Percentiles rank a stretch among this genome's conserved stretches.
Evolutionary conservation across 768 basidiomycete species (phyloP).

Genomic region (Rhodocollybia butyracea): DNA sequence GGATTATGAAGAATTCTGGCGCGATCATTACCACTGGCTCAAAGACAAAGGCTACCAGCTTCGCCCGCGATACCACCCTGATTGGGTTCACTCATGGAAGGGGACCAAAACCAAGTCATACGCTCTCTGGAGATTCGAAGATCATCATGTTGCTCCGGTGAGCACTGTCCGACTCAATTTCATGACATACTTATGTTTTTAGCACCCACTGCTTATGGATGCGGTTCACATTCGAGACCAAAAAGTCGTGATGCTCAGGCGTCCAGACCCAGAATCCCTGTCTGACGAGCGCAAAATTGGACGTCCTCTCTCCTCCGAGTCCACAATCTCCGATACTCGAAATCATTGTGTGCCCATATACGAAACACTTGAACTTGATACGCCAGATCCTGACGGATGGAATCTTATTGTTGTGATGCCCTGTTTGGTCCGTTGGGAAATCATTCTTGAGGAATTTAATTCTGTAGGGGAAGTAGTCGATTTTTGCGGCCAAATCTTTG

Average conservation of each 20-base stretch:
- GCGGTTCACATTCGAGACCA: slow-evolving; percentile 26
- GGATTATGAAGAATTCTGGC: not conserved
- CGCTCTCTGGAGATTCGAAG: slow-evolving; percentile 11
- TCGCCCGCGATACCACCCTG: slow-evolving; percentile 27
- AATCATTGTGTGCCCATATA: slow-evolving; percentile 13
- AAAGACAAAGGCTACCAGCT: slow-evolving; percentile 32
- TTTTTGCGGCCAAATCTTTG: slow-evolving; percentile 21
- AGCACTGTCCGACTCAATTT: not conserved
- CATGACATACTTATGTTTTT: not conserved
- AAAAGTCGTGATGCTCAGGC: slow-evolving; percentile 22
- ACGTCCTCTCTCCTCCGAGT: not conserved
- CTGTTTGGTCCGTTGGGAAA: not conserved
- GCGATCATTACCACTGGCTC: slow-evolving; percentile 22
- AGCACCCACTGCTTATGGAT: slow-evolving; percentile 21
- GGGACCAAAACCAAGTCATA: not conserved
- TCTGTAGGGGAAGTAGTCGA: slow-evolving; percentile 23
- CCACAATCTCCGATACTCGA: too few relatives aligned
- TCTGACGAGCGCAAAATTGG: slow-evolving; percentile 28
- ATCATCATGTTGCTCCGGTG: not conserved
- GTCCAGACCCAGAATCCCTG: not conserved
- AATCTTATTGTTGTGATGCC: slow-evolving; percentile 9
- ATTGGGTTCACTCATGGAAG: slow-evolving; percentile 34
- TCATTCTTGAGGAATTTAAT: slow-evolving; percentile 15
- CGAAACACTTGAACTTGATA: not conserved
- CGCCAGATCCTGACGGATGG: not conserved